A percentile compares a stretch with the other conserved stretches of the same genome.
phyloP scores from a whole-genome alignment of 139 green algal species.

The Micractinium sp. region DNA sequence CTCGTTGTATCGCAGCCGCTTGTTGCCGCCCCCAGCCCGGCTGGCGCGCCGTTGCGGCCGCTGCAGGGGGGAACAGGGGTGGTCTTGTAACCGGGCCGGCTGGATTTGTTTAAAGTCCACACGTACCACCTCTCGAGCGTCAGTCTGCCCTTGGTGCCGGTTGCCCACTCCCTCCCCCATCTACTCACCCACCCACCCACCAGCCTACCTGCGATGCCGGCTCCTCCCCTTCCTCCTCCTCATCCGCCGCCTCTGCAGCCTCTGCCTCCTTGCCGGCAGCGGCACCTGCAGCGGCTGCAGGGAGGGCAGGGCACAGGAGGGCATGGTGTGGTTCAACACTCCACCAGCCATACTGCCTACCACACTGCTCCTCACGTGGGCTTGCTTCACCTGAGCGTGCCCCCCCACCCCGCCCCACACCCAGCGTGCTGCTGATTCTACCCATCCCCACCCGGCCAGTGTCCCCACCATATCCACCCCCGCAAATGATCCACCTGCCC shows the following conservation, averaged over 20 bases:
- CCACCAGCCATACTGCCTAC: neutral
- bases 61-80: neutral
- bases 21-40: neutral
- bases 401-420: too few relatives aligned
- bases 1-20: conserved; percentile 26
- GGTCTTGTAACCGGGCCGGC: too few relatives aligned
- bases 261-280: neutral
- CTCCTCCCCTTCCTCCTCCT: conserved; percentile 21
- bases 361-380: neutral
- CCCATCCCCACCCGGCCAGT: too few relatives aligned
- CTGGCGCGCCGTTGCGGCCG: conserved; percentile 18
- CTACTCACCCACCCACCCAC: neutral
- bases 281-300: neutral
- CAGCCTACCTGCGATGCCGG: conserved; percentile 1
- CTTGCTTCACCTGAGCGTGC: too few relatives aligned
- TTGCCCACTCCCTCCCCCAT: too few relatives aligned
- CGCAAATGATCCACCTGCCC: too few relatives aligned
- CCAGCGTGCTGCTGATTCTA: too few relatives aligned
- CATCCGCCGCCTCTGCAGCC: neutral
- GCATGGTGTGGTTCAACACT: neutral
- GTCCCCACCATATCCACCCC: too few relatives aligned
- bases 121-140: too few relatives aligned
- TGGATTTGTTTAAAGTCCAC: too few relatives aligned
- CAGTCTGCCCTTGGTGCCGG: too few relatives aligned
- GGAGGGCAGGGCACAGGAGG: neutral